phyloP scores from a whole-genome alignment of 2,329 filamentous ascomycete species.

The Verticillium longisporum region DNA sequence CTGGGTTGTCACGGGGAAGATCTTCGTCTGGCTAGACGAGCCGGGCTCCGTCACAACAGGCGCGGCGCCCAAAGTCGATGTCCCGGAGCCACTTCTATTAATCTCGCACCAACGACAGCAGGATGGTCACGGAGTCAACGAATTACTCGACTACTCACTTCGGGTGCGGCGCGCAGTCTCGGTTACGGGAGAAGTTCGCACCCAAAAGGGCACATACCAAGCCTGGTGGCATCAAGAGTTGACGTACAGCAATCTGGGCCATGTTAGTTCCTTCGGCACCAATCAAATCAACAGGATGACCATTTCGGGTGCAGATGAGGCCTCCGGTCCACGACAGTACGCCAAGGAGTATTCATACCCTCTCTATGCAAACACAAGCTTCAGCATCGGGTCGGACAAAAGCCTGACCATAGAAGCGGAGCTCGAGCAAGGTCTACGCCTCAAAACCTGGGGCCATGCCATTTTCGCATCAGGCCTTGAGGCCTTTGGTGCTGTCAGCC shows the following conservation, averaged over 20 bases:
- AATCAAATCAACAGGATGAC: constrained; percentile 21
- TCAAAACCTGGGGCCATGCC: constrained; percentile 28
- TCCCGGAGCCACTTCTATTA: constrained; percentile 34
- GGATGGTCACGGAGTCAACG: constrained; percentile 45
- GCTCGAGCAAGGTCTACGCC: constrained; percentile 32
- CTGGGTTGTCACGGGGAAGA: constrained; percentile 73
- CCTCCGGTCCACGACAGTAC: constrained; percentile 18
- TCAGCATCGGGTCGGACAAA: constrained; percentile 30
- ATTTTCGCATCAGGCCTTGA: constrained; percentile 55
- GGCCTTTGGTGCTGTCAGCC: constrained; percentile 35
- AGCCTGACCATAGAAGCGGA: constrained; percentile 38
- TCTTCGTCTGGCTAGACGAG: constrained; percentile 68
- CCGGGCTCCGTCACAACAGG: constrained; percentile 45
- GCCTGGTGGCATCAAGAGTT: constrained; percentile 52
- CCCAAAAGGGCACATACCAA: constrained; percentile 32
- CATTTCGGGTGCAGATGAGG: constrained; percentile 22
- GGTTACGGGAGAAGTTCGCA: constrained; percentile 44
- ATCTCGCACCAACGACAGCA: constrained; percentile 42
- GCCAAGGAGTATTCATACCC: constrained; percentile 49
- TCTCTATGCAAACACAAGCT: constrained; percentile 48
- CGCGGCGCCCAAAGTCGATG: constrained; percentile 21
- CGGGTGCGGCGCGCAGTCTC: constrained; percentile 47
- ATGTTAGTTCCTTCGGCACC: constrained; percentile 12
- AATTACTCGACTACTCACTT: constrained; percentile 53
- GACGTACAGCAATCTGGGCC: constrained; percentile 46